Conservation (phyloP, 257 asterid species). For the Leonotis leonurus region DNA sequence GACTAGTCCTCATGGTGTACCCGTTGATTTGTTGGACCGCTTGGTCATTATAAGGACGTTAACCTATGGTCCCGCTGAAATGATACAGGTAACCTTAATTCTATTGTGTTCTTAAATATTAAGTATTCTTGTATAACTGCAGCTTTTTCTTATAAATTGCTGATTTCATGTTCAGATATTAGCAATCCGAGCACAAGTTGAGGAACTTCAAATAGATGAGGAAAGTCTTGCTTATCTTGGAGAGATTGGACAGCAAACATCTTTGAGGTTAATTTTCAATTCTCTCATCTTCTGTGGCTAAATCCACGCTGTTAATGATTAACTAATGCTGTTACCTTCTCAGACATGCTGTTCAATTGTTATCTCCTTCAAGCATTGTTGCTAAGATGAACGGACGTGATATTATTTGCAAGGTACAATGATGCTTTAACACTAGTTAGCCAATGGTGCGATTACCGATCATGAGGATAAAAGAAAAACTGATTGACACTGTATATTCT, state of each 20-base stretch:
- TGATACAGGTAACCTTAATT: constrained; percentile 71
- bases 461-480: not conserved
- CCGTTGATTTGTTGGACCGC: constrained; percentile 86
- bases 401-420: constrained; percentile 73
- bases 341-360: constrained; percentile 85
- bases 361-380: constrained; percentile 83
- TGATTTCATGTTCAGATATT: constrained; percentile 49
- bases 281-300: no score
- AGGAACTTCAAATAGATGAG: constrained; percentile 76
- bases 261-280: constrained; percentile 55
- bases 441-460: no score
- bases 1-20: constrained; percentile 94
- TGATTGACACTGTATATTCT: not conserved
- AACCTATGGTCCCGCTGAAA: constrained; percentile 95
- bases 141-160: not conserved
- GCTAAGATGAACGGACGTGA: constrained; percentile 87
- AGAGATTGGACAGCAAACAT: constrained; percentile 76
- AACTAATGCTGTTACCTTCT: no score
- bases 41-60: constrained; percentile 83
- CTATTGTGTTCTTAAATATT: not conserved
- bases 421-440: no score
- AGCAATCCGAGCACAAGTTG: constrained; percentile 93
- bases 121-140: not conserved
- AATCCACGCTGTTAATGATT: no score
- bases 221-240: constrained; percentile 88